Conservation (phyloP, 1,284 basidiomycete species). For the Spongispora temasekensis region DNA sequence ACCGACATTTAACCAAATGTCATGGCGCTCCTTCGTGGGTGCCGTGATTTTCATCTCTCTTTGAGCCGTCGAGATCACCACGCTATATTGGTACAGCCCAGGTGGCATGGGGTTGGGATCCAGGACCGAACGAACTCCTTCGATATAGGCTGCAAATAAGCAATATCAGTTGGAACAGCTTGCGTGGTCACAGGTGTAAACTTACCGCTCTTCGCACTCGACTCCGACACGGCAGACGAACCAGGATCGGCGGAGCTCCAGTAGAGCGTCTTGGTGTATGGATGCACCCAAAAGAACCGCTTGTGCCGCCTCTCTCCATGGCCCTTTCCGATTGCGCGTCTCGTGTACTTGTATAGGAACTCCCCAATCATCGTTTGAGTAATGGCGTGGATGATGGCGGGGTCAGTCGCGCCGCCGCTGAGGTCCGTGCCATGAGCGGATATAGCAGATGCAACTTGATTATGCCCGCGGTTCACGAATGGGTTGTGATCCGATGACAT, state of each 20-base stretch:
- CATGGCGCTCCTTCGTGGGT: slow-evolving; percentile 90
- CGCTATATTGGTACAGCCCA: slow-evolving; percentile 89
- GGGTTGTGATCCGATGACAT: slow-evolving; percentile 72
- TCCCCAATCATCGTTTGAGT: slow-evolving; percentile 99
- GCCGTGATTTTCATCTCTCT: slow-evolving; percentile 99
- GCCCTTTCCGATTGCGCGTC: slow-evolving; percentile 88
- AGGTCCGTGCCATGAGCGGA: slow-evolving; percentile 38
- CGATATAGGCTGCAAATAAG: slow-evolving; percentile 83
- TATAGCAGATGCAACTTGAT: slow-evolving; percentile 37
- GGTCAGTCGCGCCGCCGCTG: slow-evolving; percentile 64
- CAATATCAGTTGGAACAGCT: slow-evolving; percentile 12
- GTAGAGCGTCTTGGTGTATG: slow-evolving; percentile 97
- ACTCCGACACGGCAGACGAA: slow-evolving; percentile 82
- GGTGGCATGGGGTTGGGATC: slow-evolving; percentile 94
- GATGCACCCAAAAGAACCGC: slow-evolving; percentile 99
- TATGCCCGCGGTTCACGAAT: slow-evolving; percentile 41
- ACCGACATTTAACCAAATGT: slow-evolving; percentile 90
- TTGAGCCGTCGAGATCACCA: slow-evolving; percentile 90
- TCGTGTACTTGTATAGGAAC: slow-evolving; percentile 97
- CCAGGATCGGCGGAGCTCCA: slow-evolving; percentile 97
- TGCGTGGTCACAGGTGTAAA: slow-evolving; percentile 10
- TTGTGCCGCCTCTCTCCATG: slow-evolving; percentile 90
- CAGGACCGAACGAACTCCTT: slow-evolving; percentile 85
- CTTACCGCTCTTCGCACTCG: slow-evolving; percentile 95
- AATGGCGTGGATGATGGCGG: slow-evolving; percentile 89